phyloP scores from a whole-genome alignment of 2,329 filamentous ascomycete genomes.

The Fusarium drepaniforme region DNA sequence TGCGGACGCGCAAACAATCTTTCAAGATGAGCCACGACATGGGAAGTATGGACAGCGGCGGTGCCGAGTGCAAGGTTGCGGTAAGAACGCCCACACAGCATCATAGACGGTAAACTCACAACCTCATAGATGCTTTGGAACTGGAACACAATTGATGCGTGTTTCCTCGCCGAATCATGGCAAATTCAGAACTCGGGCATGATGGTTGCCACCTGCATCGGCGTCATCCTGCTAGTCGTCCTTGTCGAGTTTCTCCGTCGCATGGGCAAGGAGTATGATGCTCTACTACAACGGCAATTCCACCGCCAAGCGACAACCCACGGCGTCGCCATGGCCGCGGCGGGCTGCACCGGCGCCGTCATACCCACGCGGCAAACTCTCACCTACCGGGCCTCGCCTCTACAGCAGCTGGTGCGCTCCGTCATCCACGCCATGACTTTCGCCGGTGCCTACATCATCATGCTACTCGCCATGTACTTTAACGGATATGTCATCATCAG shows the following conservation, averaged over 20 bases:
- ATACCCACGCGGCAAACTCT: constrained; percentile 41
- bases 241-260: constrained; percentile 79
- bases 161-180: constrained; percentile 79
- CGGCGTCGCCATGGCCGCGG: constrained; percentile 33
- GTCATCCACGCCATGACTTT: constrained; percentile 78
- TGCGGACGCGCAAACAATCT: not conserved
- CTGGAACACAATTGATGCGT: constrained; percentile 78
- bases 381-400: constrained; percentile 65
- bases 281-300: constrained; percentile 68
- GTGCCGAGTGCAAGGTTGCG: constrained; percentile 48
- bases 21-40: constrained; percentile 32
- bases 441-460: constrained; percentile 81
- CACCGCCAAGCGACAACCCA: constrained; percentile 47
- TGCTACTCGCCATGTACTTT: constrained; percentile 74
- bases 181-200: constrained; percentile 76
- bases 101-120: constrained; percentile 2
- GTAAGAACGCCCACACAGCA: constrained; percentile 36
- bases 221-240: constrained; percentile 78
- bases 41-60: constrained; percentile 32
- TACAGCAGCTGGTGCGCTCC: constrained; percentile 75
- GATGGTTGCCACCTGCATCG: constrained; percentile 85
- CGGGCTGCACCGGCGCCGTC: constrained; percentile 36
- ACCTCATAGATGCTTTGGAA: constrained; percentile 80
- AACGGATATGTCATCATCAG: constrained; percentile 83
- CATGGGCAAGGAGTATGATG: constrained; percentile 78